These are phyloP conservation scores for Nothophytophthora sp. DNA, from an alignment of 352 stramenopile species.

Conservation along the genomic window DNA sequence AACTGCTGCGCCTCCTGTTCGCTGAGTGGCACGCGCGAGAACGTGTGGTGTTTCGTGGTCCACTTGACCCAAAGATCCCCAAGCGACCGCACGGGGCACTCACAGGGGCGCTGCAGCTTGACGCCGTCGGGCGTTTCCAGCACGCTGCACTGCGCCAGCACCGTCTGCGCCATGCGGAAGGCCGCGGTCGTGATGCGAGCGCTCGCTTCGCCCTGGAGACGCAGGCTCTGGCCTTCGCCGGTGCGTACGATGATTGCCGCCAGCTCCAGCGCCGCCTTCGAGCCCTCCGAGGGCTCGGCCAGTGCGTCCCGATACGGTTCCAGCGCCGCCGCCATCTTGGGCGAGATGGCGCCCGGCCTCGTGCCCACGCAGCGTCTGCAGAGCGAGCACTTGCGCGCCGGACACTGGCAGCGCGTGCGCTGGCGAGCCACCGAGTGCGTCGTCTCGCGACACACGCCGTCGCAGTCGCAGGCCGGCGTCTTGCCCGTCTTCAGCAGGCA, in stretches of 20 bases:
- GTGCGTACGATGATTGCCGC: constrained; percentile 46
- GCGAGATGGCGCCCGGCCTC: constrained; percentile 50
- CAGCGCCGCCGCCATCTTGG: constrained; percentile 69
- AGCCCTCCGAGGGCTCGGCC: constrained; percentile 26
- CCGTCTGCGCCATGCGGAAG: constrained; percentile 60
- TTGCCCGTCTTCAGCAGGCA: constrained; percentile 78
- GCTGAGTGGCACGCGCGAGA: constrained; percentile 57
- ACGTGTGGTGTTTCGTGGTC: constrained; percentile 79
- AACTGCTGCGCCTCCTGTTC: constrained; percentile 68
- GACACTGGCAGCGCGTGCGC: constrained; percentile 75
- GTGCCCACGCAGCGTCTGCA: constrained; percentile 72
- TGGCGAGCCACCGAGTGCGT: constrained; percentile 69
- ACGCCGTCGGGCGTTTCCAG: constrained; percentile 55
- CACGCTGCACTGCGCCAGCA: constrained; percentile 74
- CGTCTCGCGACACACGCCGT: constrained; percentile 60
- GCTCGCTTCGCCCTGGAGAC: constrained; percentile 20
- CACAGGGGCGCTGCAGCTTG: constrained; percentile 68
- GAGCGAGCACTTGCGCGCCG: constrained; percentile 79
- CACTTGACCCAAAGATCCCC: constrained; percentile 83
- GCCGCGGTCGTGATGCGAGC: constrained; percentile 51
- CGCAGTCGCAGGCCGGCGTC: constrained; percentile 67
- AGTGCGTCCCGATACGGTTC: constrained; percentile 33
- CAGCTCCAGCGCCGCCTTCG: constrained; percentile 39
- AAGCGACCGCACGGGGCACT: constrained; percentile 73
- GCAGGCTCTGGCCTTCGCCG: constrained; percentile 51